Evolutionary conservation across 164 flowering plant species (phyloP).

Genomic region (Nymphaea thermarum): DNA sequence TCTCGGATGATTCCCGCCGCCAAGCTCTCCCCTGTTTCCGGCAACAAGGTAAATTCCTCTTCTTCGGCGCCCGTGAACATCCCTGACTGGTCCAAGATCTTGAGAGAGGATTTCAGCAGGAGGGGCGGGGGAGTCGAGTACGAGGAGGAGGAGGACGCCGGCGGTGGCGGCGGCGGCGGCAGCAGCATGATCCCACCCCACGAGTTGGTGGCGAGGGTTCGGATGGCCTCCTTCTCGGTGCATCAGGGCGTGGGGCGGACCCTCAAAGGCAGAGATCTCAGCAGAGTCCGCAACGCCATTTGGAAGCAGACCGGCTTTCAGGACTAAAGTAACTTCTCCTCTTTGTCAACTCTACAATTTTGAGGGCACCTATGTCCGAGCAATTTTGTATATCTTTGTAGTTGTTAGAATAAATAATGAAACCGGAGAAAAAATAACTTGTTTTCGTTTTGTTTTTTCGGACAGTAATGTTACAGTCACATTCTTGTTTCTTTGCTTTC

Average conservation of each 20-base stretch:
- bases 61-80: conserved; percentile 18
- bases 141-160: conserved; percentile 4
- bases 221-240: conserved; percentile 17
- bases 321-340: conserved; percentile 6
- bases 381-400: background rate
- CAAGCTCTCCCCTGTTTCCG: background rate
- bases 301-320: conserved; percentile 21
- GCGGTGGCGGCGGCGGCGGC: conserved; percentile 8
- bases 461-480: no score
- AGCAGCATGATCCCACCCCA: conserved; percentile 19
- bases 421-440: no score
- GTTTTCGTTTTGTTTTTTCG: no score
- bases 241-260: conserved; percentile 23
- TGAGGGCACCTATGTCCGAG: background rate
- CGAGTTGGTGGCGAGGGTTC: conserved; percentile 16
- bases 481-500: no score
- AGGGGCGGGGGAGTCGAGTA: conserved; percentile 1
- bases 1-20: background rate
- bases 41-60: conserved; percentile 2
- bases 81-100: conserved; percentile 28
- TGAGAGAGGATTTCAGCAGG: conserved; percentile 9
- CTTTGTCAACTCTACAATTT: no score
- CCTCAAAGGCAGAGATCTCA: conserved; percentile 23
- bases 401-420: no score
- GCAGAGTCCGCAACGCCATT: conserved; percentile 20